Evolutionary conservation across 1,284 basidiomycete species (phyloP).

Genomic region (Boletellus deceptivus): DNA sequence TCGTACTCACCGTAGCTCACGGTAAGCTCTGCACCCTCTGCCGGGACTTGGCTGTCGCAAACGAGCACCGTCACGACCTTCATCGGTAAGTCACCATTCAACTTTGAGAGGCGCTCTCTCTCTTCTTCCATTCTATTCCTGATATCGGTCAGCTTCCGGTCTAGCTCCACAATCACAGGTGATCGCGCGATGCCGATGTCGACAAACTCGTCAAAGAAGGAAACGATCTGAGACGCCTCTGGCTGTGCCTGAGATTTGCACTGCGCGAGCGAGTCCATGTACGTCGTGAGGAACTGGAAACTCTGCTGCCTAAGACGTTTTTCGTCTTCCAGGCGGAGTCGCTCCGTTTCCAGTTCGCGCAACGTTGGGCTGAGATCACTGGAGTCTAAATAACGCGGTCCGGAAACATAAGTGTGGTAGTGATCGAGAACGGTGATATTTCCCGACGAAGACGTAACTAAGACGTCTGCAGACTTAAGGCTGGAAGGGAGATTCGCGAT

Average conservation of each 20-base stretch:
- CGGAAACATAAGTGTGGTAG: neutral
- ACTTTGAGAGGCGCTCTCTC: conserved; percentile 5
- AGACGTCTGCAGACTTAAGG: conserved; percentile 9
- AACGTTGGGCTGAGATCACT: conserved; percentile 4
- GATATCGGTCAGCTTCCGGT: conserved; percentile 16
- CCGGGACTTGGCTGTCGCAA: neutral
- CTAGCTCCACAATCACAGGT: conserved; percentile 17
- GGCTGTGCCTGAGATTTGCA: conserved; percentile 9
- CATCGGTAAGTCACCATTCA: neutral
- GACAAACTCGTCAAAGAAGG: conserved; percentile 27
- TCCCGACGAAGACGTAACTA: conserved; percentile 11
- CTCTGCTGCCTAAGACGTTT: conserved; percentile 20
- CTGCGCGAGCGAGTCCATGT: conserved; percentile 28
- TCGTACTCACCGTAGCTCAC: conserved; percentile 21
- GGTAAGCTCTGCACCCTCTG: conserved; percentile 14
- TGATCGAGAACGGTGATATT: conserved; percentile 19
- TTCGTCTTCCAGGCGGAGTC: conserved; percentile 18
- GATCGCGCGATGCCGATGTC: conserved; percentile 18
- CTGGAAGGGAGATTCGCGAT: conserved; percentile 18
- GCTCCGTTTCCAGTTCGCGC: conserved; percentile 14
- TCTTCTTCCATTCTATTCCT: conserved; percentile 14
- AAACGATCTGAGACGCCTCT: conserved; percentile 15
- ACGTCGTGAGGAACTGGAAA: conserved; percentile 25
- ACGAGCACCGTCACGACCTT: conserved; percentile 12
- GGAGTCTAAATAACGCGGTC: neutral